Percentiles rank a stretch among this genome's conserved stretches.
phyloP scores from a whole-genome alignment of 1,139 yeast species.

The Blastobotrys proliferans region DNA sequence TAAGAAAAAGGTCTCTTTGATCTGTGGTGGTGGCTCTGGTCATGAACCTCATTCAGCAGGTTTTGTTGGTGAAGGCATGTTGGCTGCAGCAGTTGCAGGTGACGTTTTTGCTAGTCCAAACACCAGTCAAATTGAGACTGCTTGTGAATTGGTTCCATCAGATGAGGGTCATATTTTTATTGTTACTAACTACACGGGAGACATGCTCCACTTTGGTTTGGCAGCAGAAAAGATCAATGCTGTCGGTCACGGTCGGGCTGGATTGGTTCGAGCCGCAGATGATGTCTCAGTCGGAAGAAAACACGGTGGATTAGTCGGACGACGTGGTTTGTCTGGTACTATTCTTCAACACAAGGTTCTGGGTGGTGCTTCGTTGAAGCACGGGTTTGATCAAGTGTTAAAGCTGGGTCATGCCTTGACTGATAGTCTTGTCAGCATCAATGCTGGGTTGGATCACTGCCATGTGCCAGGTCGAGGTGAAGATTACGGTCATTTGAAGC shows the following conservation, averaged over 20 bases:
- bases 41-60: slow-evolving; percentile 49
- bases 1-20: slow-evolving; percentile 34
- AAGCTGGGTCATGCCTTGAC: slow-evolving; percentile 40
- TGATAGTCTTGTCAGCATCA: slow-evolving; percentile 43
- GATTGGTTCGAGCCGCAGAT: slow-evolving; percentile 36
- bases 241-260: slow-evolving; percentile 23
- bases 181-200: slow-evolving; percentile 60
- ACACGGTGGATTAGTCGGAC: slow-evolving; percentile 45
- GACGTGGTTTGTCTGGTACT: slow-evolving; percentile 49
- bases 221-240: slow-evolving; percentile 32
- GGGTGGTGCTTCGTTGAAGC: slow-evolving; percentile 43
- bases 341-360: slow-evolving; percentile 42
- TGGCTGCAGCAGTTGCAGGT: slow-evolving; percentile 46
- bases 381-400: slow-evolving; percentile 36
- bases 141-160: slow-evolving; percentile 33
- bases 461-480: slow-evolving; percentile 48
- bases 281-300: slow-evolving; percentile 47
- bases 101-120: slow-evolving; percentile 46
- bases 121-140: slow-evolving; percentile 42
- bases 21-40: slow-evolving; percentile 47
- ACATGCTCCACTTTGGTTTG: slow-evolving; percentile 55
- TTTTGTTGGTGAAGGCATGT: slow-evolving; percentile 44
- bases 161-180: slow-evolving; percentile 48
- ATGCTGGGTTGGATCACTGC: slow-evolving; percentile 51
- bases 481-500: slow-evolving; percentile 22